A percentile compares a stretch with the other conserved stretches of the same genome.
Evolutionary conservation across 164 flowering plant species (phyloP).

Genomic region (Euptelea pleiosperma): DNA sequence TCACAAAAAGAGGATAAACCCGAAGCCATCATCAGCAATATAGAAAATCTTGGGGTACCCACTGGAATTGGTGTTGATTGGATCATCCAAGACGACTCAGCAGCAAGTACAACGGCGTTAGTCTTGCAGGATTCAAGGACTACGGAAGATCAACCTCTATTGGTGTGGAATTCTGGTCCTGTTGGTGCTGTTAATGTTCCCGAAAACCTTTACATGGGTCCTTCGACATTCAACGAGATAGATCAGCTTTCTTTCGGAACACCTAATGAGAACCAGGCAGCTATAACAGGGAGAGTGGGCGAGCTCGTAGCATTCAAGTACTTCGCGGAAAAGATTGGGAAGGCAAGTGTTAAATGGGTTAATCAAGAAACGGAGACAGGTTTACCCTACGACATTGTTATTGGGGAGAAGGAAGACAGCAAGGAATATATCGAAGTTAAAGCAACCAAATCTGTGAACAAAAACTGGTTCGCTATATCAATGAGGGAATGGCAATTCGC

Average conservation of each 20-base stretch:
- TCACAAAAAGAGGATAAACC: constrained; percentile 6
- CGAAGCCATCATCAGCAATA: constrained; percentile 11
- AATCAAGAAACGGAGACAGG: constrained; percentile 73
- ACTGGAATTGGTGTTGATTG: constrained; percentile 24
- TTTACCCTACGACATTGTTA: constrained; percentile 69
- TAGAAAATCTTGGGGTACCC: constrained; percentile 15
- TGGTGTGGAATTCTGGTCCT: constrained; percentile 3
- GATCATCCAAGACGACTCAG: constrained; percentile 28
- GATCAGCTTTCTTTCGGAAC: constrained; percentile 43
- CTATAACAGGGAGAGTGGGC: constrained; percentile 61
- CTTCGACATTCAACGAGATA: constrained; percentile 25
- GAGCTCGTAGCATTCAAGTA: constrained; percentile 71
- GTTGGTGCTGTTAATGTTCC: constrained; percentile 19
- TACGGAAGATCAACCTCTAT: constrained; percentile 16
- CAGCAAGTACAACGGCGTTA: constrained; percentile 9
- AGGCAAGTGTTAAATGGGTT: constrained; percentile 60
- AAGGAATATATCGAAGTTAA: constrained; percentile 82
- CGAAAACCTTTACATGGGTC: constrained; percentile 3
- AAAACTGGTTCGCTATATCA: constrained; percentile 78
- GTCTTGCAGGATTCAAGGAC: constrained; percentile 17
- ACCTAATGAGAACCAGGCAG: constrained; percentile 41
- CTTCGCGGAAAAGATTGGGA: constrained; percentile 37
- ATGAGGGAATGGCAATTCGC: constrained; percentile 87
- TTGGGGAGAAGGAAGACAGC: constrained; percentile 34
- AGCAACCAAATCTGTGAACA: constrained; percentile 65